Base-by-base conservation (phyloP, 345 rosid genomes). In the Firmiana major region DNA sequence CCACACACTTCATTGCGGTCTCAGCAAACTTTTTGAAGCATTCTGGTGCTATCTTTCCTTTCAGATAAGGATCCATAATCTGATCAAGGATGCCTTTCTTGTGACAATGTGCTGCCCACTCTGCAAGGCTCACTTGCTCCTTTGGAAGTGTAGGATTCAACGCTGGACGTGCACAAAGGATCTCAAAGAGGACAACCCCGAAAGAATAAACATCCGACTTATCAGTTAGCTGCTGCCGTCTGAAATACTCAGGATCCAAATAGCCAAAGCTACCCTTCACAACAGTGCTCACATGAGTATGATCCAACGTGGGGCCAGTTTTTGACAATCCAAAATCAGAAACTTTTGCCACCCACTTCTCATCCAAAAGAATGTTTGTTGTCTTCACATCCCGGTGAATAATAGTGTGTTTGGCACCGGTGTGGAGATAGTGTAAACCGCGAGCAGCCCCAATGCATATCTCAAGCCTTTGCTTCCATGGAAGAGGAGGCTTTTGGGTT, bases 301-400 rank as follows among this genome's bases (percentile, higher is more conserved):
- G 90, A 85, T 93, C 99, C 85, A 96, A 81, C 6, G 93, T 85
- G 21, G 99, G 99, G 81, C 99, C 97, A 7, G 98, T 96, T 84
- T 96, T 96, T 4, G 99, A 96, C 79, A 96, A 76, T 5, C 99
- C 99, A 21, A 96, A 96, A 76, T 96, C 98, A 51, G 99, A 92
- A 77, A 96, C 99, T 87, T 96, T 96, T 2, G 99, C 99, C 15
- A 96, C 99, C 98, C 97, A 96, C 77, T 92, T 94, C 88, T 93
- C 97, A 58, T 96, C 99, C 79, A 93, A 79, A 74, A 93, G 91
- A 79, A 95, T 95, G 84, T 95, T 95, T 46, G 99, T 95, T 24
- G 99, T 95, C 90, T 95, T 95, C 11, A 95, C 99, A 81, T 95
- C 99, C 28, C 99, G 82, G 88, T 96, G 99, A 60, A 96, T 96